phyloP scores from a whole-genome alignment of 352 stramenopile genomes.

The Phytophthora litchii region DNA sequence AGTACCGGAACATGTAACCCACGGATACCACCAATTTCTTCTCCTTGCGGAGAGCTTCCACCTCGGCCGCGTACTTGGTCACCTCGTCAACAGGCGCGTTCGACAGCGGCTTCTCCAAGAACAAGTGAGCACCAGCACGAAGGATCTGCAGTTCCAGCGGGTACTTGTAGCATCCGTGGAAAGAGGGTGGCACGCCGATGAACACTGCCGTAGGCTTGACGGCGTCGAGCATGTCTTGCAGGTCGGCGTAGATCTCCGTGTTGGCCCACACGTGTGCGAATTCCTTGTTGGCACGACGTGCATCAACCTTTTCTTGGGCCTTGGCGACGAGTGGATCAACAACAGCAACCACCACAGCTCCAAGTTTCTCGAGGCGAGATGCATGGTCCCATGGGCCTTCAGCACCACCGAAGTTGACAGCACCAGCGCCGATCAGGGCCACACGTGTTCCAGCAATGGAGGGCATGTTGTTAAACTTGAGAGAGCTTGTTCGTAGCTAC shows the following conservation, averaged over 20 bases:
- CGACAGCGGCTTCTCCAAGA: constrained; percentile 45
- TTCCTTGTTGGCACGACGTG: constrained; percentile 24
- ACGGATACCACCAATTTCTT: constrained; percentile 40
- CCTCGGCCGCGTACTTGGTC: constrained; percentile 35
- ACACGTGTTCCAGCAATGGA: constrained; percentile 36
- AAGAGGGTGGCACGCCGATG: constrained; percentile 44
- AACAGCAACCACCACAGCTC: constrained; percentile 34
- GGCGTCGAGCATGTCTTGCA: constrained; percentile 37
- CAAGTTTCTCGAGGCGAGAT: constrained; percentile 41
- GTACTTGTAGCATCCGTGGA: constrained; percentile 48
- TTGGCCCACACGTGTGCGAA: constrained; percentile 38
- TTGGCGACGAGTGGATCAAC: constrained; percentile 40
- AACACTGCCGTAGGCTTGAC: constrained; percentile 39
- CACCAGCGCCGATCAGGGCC: constrained; percentile 39
- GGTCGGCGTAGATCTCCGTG: constrained; percentile 32
- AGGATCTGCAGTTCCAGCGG: constrained; percentile 39
- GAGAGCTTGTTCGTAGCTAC: constrained; percentile 4
- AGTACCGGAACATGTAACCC: constrained; percentile 51
- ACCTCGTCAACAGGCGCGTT: constrained; percentile 38
- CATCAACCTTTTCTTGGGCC: constrained; percentile 28
- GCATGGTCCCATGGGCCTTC: constrained; percentile 49
- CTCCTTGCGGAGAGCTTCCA: constrained; percentile 30
- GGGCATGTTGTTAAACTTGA: constrained; percentile 9
- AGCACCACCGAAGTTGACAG: constrained; percentile 43
- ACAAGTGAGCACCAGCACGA: constrained; percentile 38